These are phyloP conservation scores for Trypanosomatidae sp. DNA, from an alignment of 208 protist species.

Conservation along the genomic window DNA sequence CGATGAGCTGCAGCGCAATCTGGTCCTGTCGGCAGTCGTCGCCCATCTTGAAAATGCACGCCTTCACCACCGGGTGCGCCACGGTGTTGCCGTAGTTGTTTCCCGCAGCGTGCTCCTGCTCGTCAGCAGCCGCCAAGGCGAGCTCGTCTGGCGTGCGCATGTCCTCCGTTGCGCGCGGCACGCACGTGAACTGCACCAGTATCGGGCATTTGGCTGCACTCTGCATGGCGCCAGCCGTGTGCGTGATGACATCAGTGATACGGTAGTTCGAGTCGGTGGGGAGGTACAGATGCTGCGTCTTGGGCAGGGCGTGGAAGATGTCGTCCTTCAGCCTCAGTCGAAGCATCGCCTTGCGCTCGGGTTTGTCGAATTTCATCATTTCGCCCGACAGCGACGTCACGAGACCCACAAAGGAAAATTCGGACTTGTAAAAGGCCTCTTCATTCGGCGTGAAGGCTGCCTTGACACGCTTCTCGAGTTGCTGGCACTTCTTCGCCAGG, in stretches of 20 bases:
- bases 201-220: constrained; percentile 92
- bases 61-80: constrained; percentile 45
- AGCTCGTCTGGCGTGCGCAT: constrained; percentile 26
- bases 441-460: constrained; percentile 47
- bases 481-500: constrained; percentile 46
- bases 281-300: constrained; percentile 71
- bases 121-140: constrained; percentile 13
- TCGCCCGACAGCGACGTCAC: constrained; percentile 83
- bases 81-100: background rate
- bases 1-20: constrained; percentile 93
- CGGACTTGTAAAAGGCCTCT: constrained; percentile 53
- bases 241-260: constrained; percentile 70
- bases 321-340: constrained; percentile 61
- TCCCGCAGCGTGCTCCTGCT: constrained; percentile 19
- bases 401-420: constrained; percentile 79
- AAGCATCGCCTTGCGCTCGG: constrained; percentile 73
- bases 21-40: constrained; percentile 96
- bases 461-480: constrained; percentile 36
- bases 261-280: constrained; percentile 78
- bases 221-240: constrained; percentile 86
- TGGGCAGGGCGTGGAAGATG: constrained; percentile 58
- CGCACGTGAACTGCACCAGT: constrained; percentile 86
- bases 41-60: constrained; percentile 96
- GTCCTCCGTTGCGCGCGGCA: constrained; percentile 44
- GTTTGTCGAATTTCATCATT: constrained; percentile 77